These are phyloP conservation scores for Agaricus blazei DNA, from an alignment of 768 basidiomycete genomes.

Conservation along the genomic window DNA sequence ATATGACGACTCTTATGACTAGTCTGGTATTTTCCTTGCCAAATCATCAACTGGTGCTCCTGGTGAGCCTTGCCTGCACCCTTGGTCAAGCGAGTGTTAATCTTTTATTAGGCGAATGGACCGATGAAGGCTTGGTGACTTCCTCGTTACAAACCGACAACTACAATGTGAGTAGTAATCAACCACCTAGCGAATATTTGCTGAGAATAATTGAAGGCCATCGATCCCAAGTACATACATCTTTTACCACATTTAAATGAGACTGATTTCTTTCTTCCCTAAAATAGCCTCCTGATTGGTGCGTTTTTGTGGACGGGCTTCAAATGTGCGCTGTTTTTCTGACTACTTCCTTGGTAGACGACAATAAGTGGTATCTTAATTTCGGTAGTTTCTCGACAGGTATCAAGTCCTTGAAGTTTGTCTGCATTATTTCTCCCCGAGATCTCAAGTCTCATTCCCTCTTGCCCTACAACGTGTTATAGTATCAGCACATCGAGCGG, in stretches of 20 bases:
- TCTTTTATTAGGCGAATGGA: conserved; percentile 29
- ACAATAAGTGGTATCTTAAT: conserved; percentile 41
- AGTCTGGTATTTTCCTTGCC: conserved; percentile 52
- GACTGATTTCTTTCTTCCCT: background rate
- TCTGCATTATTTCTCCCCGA: background rate
- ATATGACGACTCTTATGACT: background rate
- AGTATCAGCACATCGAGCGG: conserved; percentile 37
- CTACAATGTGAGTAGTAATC: conserved; percentile 31
- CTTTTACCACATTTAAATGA: background rate
- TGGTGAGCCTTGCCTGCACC: conserved; percentile 16
- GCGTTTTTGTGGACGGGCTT: background rate
- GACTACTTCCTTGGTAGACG: conserved; percentile 20
- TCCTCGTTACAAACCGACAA: conserved; percentile 33
- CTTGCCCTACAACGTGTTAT: background rate
- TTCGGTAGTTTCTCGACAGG: conserved; percentile 55
- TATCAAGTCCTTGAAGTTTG: conserved; percentile 35
- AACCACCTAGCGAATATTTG: background rate
- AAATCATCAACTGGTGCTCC: conserved; percentile 43
- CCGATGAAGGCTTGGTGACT: conserved; percentile 43
- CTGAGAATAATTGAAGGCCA: conserved; percentile 29
- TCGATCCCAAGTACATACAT: conserved; percentile 44
- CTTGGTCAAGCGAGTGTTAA: background rate
- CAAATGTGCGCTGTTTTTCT: background rate
- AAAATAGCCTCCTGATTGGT: conserved; percentile 27
- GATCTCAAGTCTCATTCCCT: background rate